phyloP scores from a whole-genome alignment of 768 basidiomycete genomes.

The Zangia roseola region DNA sequence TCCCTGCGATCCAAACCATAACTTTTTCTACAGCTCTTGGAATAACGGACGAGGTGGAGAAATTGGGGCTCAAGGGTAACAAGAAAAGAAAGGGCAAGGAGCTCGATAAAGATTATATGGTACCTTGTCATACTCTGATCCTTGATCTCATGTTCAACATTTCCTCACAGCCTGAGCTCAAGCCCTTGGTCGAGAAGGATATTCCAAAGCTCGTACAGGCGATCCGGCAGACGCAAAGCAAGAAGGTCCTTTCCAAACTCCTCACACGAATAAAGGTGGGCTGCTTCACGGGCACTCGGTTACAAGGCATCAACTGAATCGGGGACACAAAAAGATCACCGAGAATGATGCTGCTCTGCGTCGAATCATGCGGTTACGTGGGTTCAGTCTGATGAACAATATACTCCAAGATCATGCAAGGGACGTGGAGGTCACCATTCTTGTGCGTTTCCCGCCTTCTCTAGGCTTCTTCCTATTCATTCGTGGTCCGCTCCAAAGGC shows the following conservation, averaged over 20 bases:
- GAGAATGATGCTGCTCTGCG: slow-evolving; percentile 75
- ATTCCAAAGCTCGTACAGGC: slow-evolving; percentile 92
- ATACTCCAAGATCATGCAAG: slow-evolving; percentile 73
- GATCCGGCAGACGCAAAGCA: slow-evolving; percentile 82
- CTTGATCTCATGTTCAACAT: neutral
- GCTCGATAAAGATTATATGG: slow-evolving; percentile 92
- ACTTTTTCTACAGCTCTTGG: slow-evolving; percentile 65
- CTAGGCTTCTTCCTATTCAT: neutral
- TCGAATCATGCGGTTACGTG: slow-evolving; percentile 88
- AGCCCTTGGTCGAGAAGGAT: slow-evolving; percentile 73
- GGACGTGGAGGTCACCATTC: slow-evolving; percentile 67
- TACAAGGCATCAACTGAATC: neutral
- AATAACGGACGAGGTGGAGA: slow-evolving; percentile 87
- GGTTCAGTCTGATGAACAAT: slow-evolving; percentile 89
- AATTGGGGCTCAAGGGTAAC: slow-evolving; percentile 77
- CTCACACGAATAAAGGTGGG: slow-evolving; percentile 80
- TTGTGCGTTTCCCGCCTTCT: slow-evolving; percentile 47
- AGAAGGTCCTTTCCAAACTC: slow-evolving; percentile 78
- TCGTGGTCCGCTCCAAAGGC: slow-evolving; percentile 37
- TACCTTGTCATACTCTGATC: slow-evolving; percentile 32
- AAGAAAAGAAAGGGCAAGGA: slow-evolving; percentile 92
- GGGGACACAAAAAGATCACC: slow-evolving; percentile 59
- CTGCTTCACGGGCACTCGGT: neutral
- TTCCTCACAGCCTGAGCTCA: slow-evolving; percentile 63
- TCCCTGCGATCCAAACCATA: neutral